Evolutionary conservation across 495 filamentous ascomycete genomes (phyloP).

Genomic region (Xylaria longipes): DNA sequence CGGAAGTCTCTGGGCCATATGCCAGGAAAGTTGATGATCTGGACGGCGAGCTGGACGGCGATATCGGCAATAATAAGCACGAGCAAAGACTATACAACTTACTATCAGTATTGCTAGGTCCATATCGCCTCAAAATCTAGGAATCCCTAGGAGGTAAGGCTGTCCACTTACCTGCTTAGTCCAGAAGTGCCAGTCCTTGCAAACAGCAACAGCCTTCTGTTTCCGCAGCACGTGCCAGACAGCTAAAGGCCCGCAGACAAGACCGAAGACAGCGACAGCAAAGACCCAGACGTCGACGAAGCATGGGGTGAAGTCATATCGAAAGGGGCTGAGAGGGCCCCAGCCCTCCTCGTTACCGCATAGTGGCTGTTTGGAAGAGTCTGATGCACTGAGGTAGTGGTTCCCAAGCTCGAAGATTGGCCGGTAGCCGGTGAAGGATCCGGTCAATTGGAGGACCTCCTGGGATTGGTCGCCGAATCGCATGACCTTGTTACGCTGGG

Average conservation of each 20-base stretch:
- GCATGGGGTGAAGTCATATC: constrained; percentile 95
- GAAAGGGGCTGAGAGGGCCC: constrained; percentile 83
- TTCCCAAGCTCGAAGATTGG: constrained; percentile 46
- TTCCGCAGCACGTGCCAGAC: constrained; percentile 67
- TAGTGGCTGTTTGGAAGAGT: constrained; percentile 65
- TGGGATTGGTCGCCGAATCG: constrained; percentile 46
- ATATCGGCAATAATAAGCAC: constrained; percentile 70
- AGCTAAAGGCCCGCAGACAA: constrained; percentile 76
- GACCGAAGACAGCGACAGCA: constrained; percentile 74
- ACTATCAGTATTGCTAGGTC: constrained; percentile 33
- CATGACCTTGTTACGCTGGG: constrained; percentile 37
- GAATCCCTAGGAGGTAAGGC: background rate
- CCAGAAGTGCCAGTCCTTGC: constrained; percentile 96
- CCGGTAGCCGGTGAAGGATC: constrained; percentile 60
- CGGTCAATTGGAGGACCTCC: constrained; percentile 55
- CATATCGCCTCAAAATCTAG: background rate
- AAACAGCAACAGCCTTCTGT: constrained; percentile 69
- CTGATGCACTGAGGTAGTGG: constrained; percentile 54
- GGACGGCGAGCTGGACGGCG: constrained; percentile 74
- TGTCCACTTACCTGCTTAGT: constrained; percentile 75
- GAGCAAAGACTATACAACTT: constrained; percentile 68
- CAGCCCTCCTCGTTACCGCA: constrained; percentile 91
- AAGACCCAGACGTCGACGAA: constrained; percentile 89
- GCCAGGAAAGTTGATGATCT: constrained; percentile 72
- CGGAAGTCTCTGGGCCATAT: constrained; percentile 84